A percentile compares a stretch with the other conserved stretches of the same genome.
phyloP scores from a whole-genome alignment of 805 yeast genomes.

The Kazachstania kunashirensis region DNA sequence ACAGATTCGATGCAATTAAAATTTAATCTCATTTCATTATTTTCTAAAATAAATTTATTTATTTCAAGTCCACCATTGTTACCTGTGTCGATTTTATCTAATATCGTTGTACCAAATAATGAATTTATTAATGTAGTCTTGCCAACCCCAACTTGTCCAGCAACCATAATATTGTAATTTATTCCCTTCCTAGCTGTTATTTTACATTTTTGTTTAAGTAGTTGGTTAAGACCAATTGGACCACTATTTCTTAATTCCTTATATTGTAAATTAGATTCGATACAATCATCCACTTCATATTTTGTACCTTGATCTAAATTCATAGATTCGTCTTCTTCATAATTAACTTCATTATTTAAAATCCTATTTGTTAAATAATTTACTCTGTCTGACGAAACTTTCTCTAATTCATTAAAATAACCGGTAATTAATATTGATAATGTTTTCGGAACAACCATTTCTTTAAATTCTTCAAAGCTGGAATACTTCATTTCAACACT shows the following conservation, averaged over 20 bases:
- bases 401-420: neutral
- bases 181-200: slow-evolving; percentile 47
- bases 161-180: slow-evolving; percentile 70
- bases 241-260: no score
- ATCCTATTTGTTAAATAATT: no score
- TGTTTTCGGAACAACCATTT: neutral
- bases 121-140: slow-evolving; percentile 77
- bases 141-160: slow-evolving; percentile 81
- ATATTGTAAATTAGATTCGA: no score
- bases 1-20: slow-evolving; percentile 65
- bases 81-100: neutral
- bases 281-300: no score
- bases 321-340: neutral
- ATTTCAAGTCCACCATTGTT: neutral
- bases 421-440: neutral
- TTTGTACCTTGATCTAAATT: no score
- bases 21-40: slow-evolving; percentile 47
- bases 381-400: neutral
- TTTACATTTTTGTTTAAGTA: slow-evolving; percentile 26
- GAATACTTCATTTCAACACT: no score
- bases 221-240: slow-evolving; percentile 19
- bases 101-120: slow-evolving; percentile 45
- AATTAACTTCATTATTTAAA: neutral
- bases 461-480: no score
- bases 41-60: slow-evolving; percentile 34